Evolutionary conservation across 2,329 filamentous ascomycete genomes (phyloP).

Genomic region (Hypoxylon sp.): DNA sequence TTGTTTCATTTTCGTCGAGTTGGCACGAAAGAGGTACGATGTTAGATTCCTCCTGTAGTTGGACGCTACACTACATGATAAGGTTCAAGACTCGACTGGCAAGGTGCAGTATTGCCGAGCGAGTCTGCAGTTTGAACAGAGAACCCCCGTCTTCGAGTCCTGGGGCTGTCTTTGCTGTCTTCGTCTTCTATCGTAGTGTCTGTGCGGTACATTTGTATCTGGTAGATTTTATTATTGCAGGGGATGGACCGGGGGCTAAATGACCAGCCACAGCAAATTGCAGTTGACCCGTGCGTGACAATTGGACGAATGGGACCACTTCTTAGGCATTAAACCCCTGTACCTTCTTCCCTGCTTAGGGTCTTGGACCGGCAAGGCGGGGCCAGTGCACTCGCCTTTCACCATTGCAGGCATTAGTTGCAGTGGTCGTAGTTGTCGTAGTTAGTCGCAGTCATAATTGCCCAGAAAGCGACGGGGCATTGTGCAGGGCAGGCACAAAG

Average conservation of each 20-base stretch:
- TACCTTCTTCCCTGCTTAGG: conserved; percentile 33
- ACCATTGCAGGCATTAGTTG: conserved; percentile 28
- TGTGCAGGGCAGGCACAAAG: conserved; percentile 20
- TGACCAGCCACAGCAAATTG: conserved; percentile 42
- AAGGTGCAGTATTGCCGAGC: neutral
- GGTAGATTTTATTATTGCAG: conserved; percentile 34
- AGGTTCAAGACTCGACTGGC: neutral
- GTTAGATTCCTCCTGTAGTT: conserved; percentile 5
- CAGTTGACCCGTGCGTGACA: conserved; percentile 40
- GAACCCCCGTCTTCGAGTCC: conserved; percentile 24
- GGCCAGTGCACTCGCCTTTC: conserved; percentile 39
- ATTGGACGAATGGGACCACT: conserved; percentile 37
- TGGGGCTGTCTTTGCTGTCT: neutral
- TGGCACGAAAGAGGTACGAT: conserved; percentile 1
- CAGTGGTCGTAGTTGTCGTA: conserved; percentile 19
- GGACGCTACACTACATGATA: conserved; percentile 12
- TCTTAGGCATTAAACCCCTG: conserved; percentile 27
- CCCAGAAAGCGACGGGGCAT: conserved; percentile 10
- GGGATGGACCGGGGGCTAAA: conserved; percentile 15
- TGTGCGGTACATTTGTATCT: conserved; percentile 23
- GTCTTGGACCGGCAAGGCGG: conserved; percentile 34
- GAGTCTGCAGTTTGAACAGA: neutral
- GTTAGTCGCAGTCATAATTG: conserved; percentile 11
- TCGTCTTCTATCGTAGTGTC: conserved; percentile 10
- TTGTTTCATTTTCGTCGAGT: conserved; percentile 4